phyloP scores from a whole-genome alignment of 176 grass and related monocot species.

The Thalia dealbata region DNA sequence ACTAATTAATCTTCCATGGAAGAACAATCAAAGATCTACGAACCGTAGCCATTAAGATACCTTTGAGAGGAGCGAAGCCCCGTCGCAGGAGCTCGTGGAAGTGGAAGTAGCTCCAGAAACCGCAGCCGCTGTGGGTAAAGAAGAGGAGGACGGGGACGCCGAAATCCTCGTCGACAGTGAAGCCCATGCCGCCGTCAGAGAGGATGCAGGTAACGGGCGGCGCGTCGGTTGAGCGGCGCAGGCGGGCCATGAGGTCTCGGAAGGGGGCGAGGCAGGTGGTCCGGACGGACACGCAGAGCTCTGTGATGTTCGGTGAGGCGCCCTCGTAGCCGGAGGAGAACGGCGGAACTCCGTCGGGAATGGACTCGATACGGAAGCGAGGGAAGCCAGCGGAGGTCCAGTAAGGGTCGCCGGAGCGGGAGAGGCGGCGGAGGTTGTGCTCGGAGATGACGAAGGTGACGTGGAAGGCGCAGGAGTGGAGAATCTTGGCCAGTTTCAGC shows the following conservation, averaged over 20 bases:
- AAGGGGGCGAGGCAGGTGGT: background rate
- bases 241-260: background rate
- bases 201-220: background rate
- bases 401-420: background rate
- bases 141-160: background rate
- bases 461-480: background rate
- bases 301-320: background rate
- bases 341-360: background rate
- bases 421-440: background rate
- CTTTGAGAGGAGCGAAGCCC: background rate
- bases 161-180: conserved; percentile 1
- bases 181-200: background rate
- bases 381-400: background rate
- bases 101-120: background rate
- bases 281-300: background rate
- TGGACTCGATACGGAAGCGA: background rate
- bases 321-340: background rate
- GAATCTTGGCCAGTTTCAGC: background rate
- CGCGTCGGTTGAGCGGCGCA: background rate
- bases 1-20: background rate
- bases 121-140: background rate
- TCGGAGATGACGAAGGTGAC: conserved; percentile 1
- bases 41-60: background rate
- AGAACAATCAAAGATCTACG: too few species aligned
- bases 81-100: background rate